Evolutionary conservation across 202 grass and related monocot species (phyloP), one percentile per base, ranked within the genome.

Genomic region (Brachypodium distachyon): DNA sequence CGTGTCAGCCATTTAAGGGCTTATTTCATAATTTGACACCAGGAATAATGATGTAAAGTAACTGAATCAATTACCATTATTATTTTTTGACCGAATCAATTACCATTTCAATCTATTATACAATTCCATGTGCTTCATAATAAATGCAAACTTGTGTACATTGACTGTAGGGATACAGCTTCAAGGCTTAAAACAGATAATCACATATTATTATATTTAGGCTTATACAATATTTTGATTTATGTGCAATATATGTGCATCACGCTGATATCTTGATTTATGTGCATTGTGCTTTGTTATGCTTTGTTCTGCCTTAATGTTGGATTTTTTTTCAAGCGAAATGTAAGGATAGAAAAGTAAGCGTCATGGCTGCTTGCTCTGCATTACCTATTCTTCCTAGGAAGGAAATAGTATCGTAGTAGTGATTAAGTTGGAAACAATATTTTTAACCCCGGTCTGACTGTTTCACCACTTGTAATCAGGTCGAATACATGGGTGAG

Each of bases 401-500:
- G 19, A 67, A 83, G 54, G 19, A 67, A 83, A 46, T 52, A 36
- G 39, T 61, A 55, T 39, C 5, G 9, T 62, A 62, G 4, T 41
- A 67, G 27, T 74, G 47, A 83, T 61, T 33, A 67, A 29, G 16
- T 60, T 46, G 41, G 77, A 1, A 42, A 42, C 47, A 13, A 31
- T 41, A 21, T 51, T 77, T 51, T 70, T 22, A 48, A 47, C 38
- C n/a, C 38, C 67, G 36, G 41, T 69, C 52, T 81, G 48, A 86
- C 55, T 37, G 7, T 65, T 53, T 75, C 19, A 53, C 16, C 25
- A 77, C 43, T 60, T 74, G 26, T 80, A 86, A 88, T 70, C 83
- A 99, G 96, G 83, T 99, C 64, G 77, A 89, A 79, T 99, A 88
- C 71, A 99, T 99, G 92, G 89, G 96, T 22, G 85, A 99, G 47